Evolutionary conservation across 2,329 filamentous ascomycete genomes (phyloP).

Genomic region (Cadophora sp.): DNA sequence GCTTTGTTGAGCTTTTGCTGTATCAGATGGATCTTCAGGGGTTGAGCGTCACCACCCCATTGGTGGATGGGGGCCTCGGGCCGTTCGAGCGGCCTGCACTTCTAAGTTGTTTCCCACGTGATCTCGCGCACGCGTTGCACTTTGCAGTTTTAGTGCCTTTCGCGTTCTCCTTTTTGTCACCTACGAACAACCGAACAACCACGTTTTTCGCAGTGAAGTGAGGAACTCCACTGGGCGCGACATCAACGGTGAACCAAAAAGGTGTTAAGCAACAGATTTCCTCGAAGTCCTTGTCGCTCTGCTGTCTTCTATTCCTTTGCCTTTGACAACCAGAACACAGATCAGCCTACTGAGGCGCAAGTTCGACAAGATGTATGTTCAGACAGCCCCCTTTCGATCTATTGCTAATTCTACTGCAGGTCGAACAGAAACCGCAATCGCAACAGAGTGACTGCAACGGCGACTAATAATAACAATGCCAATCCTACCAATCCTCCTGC

Average conservation of each 20-base stretch:
- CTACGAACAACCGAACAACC: not conserved
- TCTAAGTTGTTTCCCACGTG: not conserved
- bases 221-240: not conserved
- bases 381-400: too few species aligned
- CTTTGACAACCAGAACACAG: not conserved
- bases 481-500: conserved; percentile 19
- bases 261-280: not conserved
- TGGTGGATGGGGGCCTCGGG: too few species aligned
- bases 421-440: conserved; percentile 4
- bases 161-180: not conserved
- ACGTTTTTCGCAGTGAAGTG: not conserved
- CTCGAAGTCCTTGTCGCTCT: not conserved
- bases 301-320: too few species aligned
- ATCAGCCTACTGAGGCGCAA: conserved; percentile 5
- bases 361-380: conserved; percentile 1
- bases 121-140: not conserved
- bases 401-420: not conserved
- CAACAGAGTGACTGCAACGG: not conserved
- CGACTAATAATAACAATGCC: not conserved
- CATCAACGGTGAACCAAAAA: not conserved
- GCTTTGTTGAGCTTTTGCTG: conserved; percentile 7
- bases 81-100: too few species aligned
- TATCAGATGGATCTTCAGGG: not conserved
- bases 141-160: not conserved
- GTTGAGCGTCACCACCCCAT: not conserved